Conservation (phyloP, 2,329 filamentous ascomycete species). For the Canariomyces notabilis region DNA sequence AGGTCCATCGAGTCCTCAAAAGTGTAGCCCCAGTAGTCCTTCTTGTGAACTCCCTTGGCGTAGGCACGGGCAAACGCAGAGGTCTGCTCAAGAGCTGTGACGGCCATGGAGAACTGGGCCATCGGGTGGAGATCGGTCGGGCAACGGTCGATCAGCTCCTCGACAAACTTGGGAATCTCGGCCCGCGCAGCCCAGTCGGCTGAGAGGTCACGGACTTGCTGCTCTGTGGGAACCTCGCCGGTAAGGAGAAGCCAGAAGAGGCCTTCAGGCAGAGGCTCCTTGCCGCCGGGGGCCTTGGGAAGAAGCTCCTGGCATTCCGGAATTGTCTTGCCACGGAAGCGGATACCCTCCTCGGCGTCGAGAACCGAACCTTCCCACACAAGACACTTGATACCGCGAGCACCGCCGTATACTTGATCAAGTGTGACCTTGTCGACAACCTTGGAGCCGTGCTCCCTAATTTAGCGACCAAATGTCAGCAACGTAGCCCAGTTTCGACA, state of each 20-base stretch:
- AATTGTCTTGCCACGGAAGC: conserved; percentile 98
- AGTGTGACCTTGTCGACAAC: conserved; percentile 96
- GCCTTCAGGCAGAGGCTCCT: conserved; percentile 96
- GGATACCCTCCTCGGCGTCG: conserved; percentile 97
- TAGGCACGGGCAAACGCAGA: conserved; percentile 98
- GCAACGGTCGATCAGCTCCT: conserved; percentile 99
- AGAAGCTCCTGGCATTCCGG: conserved; percentile 97
- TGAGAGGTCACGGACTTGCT: conserved; percentile 96
- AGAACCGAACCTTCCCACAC: conserved; percentile 99
- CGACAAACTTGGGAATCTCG: conserved; percentile 94
- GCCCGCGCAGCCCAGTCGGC: conserved; percentile 98
- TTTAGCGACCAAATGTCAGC: conserved; percentile 25
- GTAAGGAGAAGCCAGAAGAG: conserved; percentile 99
- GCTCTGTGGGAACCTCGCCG: conserved; percentile 93
- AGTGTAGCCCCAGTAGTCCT: conserved; percentile 99
- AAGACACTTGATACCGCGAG: conserved; percentile 95
- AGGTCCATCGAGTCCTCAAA: conserved; percentile 99
- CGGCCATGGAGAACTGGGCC: conserved; percentile 97
- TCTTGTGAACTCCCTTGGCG: conserved; percentile 98
- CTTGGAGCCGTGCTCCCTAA: conserved; percentile 88
- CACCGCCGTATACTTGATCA: conserved; percentile 98
- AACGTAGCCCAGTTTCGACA: conserved; percentile 6
- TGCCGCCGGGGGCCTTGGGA: conserved; percentile 92
- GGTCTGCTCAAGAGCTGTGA: conserved; percentile 97
- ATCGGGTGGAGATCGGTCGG: conserved; percentile 98